phyloP scores from a whole-genome alignment of 2,329 filamentous ascomycete species.

The Hypocreales sp. region DNA sequence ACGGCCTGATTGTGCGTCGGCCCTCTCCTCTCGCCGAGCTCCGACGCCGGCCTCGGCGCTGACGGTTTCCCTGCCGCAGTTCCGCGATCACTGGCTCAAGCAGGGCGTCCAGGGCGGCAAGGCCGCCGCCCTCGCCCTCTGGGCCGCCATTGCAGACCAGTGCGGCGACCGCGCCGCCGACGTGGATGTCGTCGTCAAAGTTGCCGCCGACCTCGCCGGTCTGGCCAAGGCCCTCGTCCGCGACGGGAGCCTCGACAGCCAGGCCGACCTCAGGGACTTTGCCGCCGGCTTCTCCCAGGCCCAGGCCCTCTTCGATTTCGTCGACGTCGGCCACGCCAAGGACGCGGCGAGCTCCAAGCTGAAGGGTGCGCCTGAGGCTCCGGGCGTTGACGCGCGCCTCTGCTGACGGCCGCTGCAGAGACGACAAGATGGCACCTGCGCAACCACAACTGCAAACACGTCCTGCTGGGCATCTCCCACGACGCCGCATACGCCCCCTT shows the following conservation, averaged over 20 bases:
- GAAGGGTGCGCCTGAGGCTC: conserved; percentile 39
- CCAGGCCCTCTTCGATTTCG: conserved; percentile 44
- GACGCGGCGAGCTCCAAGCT: conserved; percentile 45
- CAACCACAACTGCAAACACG: conserved; percentile 45
- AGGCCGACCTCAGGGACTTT: conserved; percentile 38
- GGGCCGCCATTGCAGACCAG: conserved; percentile 28
- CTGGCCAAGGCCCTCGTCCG: conserved; percentile 33
- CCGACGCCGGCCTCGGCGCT: not conserved
- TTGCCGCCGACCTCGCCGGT: conserved; percentile 37
- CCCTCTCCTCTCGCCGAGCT: not conserved
- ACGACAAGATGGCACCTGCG: conserved; percentile 38
- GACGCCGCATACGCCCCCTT: conserved; percentile 45
- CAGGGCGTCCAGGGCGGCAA: conserved; percentile 41
- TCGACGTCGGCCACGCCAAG: conserved; percentile 44
- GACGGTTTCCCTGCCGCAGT: conserved; percentile 23
- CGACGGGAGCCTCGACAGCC: conserved; percentile 27
- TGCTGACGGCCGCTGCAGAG: conserved; percentile 27
- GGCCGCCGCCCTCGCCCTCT: conserved; percentile 32
- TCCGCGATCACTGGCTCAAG: conserved; percentile 37
- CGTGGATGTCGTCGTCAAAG: conserved; percentile 38
- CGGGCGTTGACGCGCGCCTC: too few relatives aligned
- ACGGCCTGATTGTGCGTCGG: conserved; percentile 38
- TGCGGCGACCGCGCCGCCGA: conserved; percentile 27
- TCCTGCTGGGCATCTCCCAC: conserved; percentile 46
- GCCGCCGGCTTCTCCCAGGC: conserved; percentile 43